phyloP scores from a whole-genome alignment of 106 monocot species.

The Apostasia ramifera region DNA sequence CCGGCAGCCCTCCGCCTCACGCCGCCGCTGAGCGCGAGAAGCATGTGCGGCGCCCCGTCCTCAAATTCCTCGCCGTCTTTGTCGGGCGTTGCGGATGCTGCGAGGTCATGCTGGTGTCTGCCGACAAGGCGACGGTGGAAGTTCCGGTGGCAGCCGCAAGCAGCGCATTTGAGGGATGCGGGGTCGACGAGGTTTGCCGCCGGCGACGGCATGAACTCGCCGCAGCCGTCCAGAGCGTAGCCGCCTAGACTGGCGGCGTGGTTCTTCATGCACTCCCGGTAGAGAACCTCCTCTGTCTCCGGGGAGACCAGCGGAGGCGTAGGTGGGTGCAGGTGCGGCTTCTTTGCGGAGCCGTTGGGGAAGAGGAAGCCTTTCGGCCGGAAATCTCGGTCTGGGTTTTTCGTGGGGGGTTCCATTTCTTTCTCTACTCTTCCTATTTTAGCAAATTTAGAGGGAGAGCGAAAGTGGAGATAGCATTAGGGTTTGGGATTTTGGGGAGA shows the following conservation, averaged over 20 bases:
- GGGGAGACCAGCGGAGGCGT: background rate
- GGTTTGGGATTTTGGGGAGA: background rate
- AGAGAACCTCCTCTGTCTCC: conserved; percentile 8
- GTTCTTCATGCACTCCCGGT: conserved; percentile 75
- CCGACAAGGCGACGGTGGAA: conserved; percentile 59
- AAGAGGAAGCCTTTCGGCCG: background rate
- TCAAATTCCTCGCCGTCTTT: conserved; percentile 1
- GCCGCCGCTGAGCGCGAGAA: conserved; percentile 47
- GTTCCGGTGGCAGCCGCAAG: conserved; percentile 55
- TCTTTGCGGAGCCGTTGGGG: background rate
- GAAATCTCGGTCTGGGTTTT: background rate
- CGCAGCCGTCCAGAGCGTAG: conserved; percentile 67
- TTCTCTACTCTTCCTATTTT: background rate
- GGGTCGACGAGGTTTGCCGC: conserved; percentile 9
- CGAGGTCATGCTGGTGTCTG: conserved; percentile 51
- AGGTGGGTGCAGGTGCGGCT: background rate
- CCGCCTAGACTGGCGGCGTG: conserved; percentile 70
- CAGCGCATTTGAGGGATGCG: conserved; percentile 43
- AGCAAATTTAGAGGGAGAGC: background rate
- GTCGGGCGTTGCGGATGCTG: conserved; percentile 73
- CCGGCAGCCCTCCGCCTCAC: conserved; percentile 7
- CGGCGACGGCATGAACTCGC: conserved; percentile 43
- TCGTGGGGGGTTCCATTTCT: background rate
- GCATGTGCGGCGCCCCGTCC: conserved; percentile 43
- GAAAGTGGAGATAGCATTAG: background rate